Evolutionary conservation across 2,329 filamentous ascomycete species (phyloP), one percentile per base, ranked within the genome.

Genomic region (Pseudogymnoascus sp.): DNA sequence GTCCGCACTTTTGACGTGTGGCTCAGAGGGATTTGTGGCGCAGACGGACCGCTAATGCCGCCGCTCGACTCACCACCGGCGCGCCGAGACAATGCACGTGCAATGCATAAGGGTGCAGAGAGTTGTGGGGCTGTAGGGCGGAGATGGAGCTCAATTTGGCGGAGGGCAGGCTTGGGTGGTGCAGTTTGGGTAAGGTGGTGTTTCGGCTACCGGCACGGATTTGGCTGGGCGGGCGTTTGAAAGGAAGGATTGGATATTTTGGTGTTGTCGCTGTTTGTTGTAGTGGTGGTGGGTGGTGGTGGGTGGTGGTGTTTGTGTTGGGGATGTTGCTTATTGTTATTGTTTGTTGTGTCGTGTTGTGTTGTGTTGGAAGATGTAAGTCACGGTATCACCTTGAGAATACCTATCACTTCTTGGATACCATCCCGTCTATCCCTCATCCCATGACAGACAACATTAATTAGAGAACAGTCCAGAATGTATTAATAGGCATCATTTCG

Each of bases 401-500:
- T 50, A 50, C 44, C 44, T 28, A 15, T 50, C 44, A 50, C 15
- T 28, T 50, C 44, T 50, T 28, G 15, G 17, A 42, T 42, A 21
- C 2, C 9, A n/a, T n/a, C n/a, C n/a, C n/a, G n/a, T n/a, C n/a
- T n/a, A n/a, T n/a, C n/a, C n/a, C n/a, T n/a, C n/a, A n/a, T n/a
- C n/a, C n/a, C 17, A 21, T 42, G 38, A 42, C 38, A 21, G 38
- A 42, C 38, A 42, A 42, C 2, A 42, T 10, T 44, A 44, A 15
- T 44, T 23, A n/a, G 21, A 50, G 42, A 47, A 47, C 10, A 28
- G 5, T 10, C n/a, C 15, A 50, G 23, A 28, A n/a, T 6, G 1
- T 50, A 50, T 50, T 50, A 50, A 50, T 50, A 50, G 44, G 13
- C 44, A 50, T 50, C 44, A 50, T 50, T 28, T 50, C 44, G 44